Percentiles rank a stretch among this genome's conserved stretches.
Conservation (phyloP, 257 asterid species). For the Solanum okadae region DNA sequence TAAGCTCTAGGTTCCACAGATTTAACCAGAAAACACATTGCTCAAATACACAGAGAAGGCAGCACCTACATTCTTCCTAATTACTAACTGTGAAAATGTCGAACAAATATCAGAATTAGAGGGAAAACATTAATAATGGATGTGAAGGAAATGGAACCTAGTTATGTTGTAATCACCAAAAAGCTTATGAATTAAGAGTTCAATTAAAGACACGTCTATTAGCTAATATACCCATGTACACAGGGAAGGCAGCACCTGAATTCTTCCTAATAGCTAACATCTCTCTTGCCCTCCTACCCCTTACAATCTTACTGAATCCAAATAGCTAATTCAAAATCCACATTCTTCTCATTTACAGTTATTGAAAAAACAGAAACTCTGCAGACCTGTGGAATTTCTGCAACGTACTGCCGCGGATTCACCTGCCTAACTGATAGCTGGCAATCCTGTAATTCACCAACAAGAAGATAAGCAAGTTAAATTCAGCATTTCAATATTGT, state of each 20-base stretch:
- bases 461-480: background rate
- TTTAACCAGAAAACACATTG: background rate
- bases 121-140: background rate
- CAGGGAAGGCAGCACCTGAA: background rate
- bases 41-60: background rate
- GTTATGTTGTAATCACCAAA: background rate
- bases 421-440: conserved; percentile 96
- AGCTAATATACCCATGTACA: background rate
- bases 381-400: conserved; percentile 86
- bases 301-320: background rate
- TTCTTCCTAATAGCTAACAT: background rate
- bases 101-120: background rate
- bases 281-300: too few species aligned
- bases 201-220: background rate
- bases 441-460: conserved; percentile 47
- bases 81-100: background rate
- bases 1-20: background rate
- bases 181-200: background rate
- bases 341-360: background rate
- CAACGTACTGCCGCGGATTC: conserved; percentile 96
- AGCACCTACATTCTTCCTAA: background rate
- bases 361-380: background rate
- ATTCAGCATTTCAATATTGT: background rate
- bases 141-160: background rate
- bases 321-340: background rate